Evolutionary conservation across 164 flowering plant species (phyloP), one percentile per base, ranked within the genome.

Genomic region (Stephania cephalantha): DNA sequence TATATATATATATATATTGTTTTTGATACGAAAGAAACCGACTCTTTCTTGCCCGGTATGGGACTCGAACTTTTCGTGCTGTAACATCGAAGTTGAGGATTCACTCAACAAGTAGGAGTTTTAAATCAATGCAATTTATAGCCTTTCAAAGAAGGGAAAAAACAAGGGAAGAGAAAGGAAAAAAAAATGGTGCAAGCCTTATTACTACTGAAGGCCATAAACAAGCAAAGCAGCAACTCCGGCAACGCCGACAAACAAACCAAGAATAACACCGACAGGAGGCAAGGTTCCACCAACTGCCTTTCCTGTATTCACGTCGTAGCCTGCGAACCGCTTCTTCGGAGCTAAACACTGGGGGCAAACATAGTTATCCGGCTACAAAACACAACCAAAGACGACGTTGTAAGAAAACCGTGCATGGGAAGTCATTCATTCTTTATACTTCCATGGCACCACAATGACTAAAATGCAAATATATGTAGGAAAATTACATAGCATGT

Each of bases 301-400:
- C 81, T 84, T 91, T 55, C 99, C 98, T 0, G 91, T 88, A 80
- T 78, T 83, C 71, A 86, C 96, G 78, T 95, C 98, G 71, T 93
- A 95, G 8, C 79, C 58, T 4, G 98, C 88, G 79, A 95, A 95
- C 74, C 99, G 90, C 86, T 90, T 95, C 91, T 95, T 95, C 25
- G 97, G 99, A 13, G 99, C 99, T 78, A 29, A 53, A 77, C 99
- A 95, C 74, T 95, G 99, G 8, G 99, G 99, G 82, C 99, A 95
- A 5, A 46, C 83, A 52, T 91, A 93, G 12, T 76, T 61, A 18
- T 95, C 99, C 71, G 93, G 89, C 99, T 95, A 85, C 85, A 86
- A 68, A 15, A 86, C 65, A 15, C 64, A 22, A 74, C 52, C 30
- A 7, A 71, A 63, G 1, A 53, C 25, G 0, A 53, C 25, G 5